Evolutionary conservation across 805 yeast species (phyloP).

Genomic region (Starmerella asiatica): DNA sequence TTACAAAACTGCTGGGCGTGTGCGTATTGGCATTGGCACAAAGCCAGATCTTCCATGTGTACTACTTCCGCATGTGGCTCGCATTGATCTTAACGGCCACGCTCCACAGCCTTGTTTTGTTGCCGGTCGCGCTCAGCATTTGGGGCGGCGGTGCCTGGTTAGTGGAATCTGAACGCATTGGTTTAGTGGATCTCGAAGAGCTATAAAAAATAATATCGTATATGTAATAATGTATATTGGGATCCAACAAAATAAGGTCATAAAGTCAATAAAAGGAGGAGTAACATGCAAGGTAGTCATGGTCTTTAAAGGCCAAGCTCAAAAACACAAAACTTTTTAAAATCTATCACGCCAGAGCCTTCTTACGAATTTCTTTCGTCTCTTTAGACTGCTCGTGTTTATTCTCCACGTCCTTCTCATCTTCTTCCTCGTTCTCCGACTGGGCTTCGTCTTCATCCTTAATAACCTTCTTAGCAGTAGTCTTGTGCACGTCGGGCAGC

Average conservation of each 20-base stretch:
- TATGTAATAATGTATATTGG: no score
- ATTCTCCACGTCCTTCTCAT: background rate
- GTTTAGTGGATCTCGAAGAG: slow-evolving; percentile 20
- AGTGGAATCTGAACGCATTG: slow-evolving; percentile 25
- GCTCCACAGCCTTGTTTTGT: slow-evolving; percentile 58
- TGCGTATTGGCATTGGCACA: slow-evolving; percentile 72
- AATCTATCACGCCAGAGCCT: no score
- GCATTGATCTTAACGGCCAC: slow-evolving; percentile 65
- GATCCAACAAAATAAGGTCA: no score
- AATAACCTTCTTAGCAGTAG: background rate
- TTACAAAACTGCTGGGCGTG: slow-evolving; percentile 83
- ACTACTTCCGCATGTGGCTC: slow-evolving; percentile 92
- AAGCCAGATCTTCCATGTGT: slow-evolving; percentile 78
- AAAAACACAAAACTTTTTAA: no score
- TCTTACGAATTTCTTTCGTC: no score
- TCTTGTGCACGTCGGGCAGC: background rate
- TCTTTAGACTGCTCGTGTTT: no score
- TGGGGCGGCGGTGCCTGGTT: slow-evolving; percentile 49
- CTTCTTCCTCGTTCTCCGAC: background rate
- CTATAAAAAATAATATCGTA: slow-evolving; percentile 4
- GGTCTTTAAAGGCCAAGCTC: no score
- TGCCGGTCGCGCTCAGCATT: slow-evolving; percentile 59
- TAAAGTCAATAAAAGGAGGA: no score
- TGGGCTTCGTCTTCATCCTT: background rate
- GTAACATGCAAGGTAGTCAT: no score